These are phyloP conservation scores for Auriscalpium vulgare DNA, from an alignment of 768 basidiomycete species.

Conservation along the genomic window DNA sequence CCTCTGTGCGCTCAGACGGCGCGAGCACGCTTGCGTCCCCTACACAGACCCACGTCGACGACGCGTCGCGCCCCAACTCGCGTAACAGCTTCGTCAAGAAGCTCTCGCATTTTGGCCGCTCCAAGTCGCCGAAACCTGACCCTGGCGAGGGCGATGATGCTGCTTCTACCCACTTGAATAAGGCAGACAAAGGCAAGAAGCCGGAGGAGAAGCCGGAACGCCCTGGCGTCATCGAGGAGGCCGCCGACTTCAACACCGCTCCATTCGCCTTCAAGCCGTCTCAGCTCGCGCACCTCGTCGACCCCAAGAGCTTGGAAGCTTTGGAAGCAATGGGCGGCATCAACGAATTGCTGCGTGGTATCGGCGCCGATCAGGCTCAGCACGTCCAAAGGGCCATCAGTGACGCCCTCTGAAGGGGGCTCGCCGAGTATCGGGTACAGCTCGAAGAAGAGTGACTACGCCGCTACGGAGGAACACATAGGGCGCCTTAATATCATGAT, in stretches of 20 bases:
- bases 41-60: too few species aligned
- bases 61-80: too few species aligned
- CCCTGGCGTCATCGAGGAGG: slow-evolving; percentile 27
- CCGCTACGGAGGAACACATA: slow-evolving; percentile 15
- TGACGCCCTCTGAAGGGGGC: neutral
- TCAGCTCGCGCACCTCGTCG: slow-evolving; percentile 76
- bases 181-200: slow-evolving; percentile 16
- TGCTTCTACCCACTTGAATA: slow-evolving; percentile 7
- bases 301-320: slow-evolving; percentile 73
- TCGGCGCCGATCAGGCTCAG: slow-evolving; percentile 62
- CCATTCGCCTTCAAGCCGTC: slow-evolving; percentile 73
- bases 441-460: slow-evolving; percentile 20
- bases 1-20: too few species aligned
- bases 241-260: slow-evolving; percentile 46
- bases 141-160: neutral
- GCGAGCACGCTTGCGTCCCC: slow-evolving; percentile 28
- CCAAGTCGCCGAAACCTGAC: slow-evolving; percentile 14
- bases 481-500: slow-evolving; percentile 26
- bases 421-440: neutral
- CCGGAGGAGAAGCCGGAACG: slow-evolving; percentile 13
- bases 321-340: slow-evolving; percentile 72
- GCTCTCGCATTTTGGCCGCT: slow-evolving; percentile 3
- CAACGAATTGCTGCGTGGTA: slow-evolving; percentile 53
- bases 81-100: slow-evolving; percentile 14
- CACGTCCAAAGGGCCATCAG: neutral